These are phyloP conservation scores for Botrytis tulipae DNA, from an alignment of 2,329 filamentous ascomycete species.

Conservation along the genomic window DNA sequence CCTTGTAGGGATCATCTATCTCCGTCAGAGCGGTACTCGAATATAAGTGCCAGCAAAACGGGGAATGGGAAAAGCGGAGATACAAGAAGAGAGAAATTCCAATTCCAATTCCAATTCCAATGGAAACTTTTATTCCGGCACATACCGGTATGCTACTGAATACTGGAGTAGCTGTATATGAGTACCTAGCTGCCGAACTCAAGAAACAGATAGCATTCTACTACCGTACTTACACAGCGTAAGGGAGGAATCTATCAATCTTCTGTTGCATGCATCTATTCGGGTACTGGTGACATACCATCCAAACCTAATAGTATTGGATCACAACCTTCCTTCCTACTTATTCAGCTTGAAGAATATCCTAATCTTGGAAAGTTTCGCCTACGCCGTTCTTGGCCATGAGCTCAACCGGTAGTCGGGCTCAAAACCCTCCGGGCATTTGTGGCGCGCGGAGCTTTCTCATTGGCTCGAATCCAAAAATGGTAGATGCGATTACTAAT, in stretches of 20 bases:
- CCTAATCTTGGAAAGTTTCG: neutral
- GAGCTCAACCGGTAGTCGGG: neutral
- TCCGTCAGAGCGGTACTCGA: neutral
- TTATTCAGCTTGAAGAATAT: too few species aligned
- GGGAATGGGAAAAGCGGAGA: neutral
- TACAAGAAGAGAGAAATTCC: neutral
- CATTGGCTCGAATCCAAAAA: neutral
- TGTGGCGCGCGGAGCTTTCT: neutral
- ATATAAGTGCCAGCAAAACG: neutral
- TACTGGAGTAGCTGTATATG: too few species aligned
- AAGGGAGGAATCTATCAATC: neutral
- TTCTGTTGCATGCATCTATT: too few species aligned
- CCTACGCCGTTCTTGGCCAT: neutral
- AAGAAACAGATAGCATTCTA: neutral
- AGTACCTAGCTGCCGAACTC: too few species aligned
- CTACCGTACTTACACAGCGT: neutral
- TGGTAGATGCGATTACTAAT: neutral
- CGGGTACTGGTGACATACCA: too few species aligned
- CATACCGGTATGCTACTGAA: too few species aligned
- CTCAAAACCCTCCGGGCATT: neutral
- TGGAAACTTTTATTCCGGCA: neutral
- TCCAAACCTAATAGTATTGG: too few species aligned
- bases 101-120: neutral
- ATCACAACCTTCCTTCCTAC: too few species aligned
- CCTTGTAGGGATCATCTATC: neutral